Evolutionary conservation across 768 basidiomycete species (phyloP), one percentile per base, ranked within the genome.

Genomic region (Suillus ampliporus): DNA sequence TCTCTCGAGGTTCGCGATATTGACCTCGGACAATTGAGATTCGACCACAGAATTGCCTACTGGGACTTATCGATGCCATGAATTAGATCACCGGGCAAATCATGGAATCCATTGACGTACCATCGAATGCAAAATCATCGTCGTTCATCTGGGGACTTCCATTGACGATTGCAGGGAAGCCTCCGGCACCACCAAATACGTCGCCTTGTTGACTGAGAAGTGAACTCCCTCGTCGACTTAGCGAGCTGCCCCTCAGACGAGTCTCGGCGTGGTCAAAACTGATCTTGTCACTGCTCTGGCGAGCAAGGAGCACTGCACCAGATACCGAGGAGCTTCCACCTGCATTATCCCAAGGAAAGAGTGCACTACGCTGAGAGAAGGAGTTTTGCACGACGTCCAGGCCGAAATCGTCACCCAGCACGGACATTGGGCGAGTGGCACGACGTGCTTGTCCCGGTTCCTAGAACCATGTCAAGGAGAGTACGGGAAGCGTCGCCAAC

Each of bases 261-360:
- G 82, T 72, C 61, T 88, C 87, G 3, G 82, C 84, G 21, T 76
- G 79, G 37, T 85, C 86, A 35, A 89, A 67, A 65, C 81, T 81
- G 46, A 82, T 69, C 51, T 78, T 77, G 57, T 84, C 83, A 65
- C 79, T 83, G 46, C 78, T 79, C 53, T 72, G 68, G 38, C 62
- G 58, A 8, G 67, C 72, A 15, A 71, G 61, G 23, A 75, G 76
- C 40, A 77, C 79, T 19, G 69, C 75, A 28, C 75, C 84, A 37
- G 69, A 66, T 28, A 77, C 78, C 37, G 83, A 87, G 1, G 89
- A 89, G 57, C 88, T 90, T 44, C 79, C 80, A 1, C 87, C 89
- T 5, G 91, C 91, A 71, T 93, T 84, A 69, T 94, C 91, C 92
- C 92, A 94, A 6, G 92, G 92, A 71, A 92, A 92, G 35, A 93